Evolutionary conservation across 305 asterid species (phyloP).

Genomic region (Withania somnifera): DNA sequence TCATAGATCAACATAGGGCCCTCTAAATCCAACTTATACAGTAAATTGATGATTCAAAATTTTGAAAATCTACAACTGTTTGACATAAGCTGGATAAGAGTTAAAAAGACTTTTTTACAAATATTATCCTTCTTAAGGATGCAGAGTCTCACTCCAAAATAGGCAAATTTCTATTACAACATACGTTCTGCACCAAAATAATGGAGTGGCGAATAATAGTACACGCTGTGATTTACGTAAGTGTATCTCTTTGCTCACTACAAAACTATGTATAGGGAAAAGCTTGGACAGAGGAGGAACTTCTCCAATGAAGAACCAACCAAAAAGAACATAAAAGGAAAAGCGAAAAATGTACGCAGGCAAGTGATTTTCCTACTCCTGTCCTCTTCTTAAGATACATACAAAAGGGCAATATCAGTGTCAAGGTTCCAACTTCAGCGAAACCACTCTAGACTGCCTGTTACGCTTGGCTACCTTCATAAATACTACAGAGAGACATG

Average conservation of each 20-base stretch:
- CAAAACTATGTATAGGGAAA: conserved; percentile 1
- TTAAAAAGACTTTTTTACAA: too few relatives aligned
- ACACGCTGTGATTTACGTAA: neutral
- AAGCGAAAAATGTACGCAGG: neutral
- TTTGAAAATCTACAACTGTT: neutral
- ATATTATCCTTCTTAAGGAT: neutral
- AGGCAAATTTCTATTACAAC: neutral
- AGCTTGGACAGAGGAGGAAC: neutral
- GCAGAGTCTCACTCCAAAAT: neutral
- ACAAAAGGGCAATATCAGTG: conserved; percentile 17
- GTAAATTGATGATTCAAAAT: neutral
- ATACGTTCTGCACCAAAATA: neutral
- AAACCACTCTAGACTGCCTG: conserved; percentile 88
- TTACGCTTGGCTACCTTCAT: conserved; percentile 70
- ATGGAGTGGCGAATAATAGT: neutral
- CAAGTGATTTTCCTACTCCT: conserved; percentile 12
- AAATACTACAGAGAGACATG: conserved; percentile 62
- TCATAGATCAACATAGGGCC: neutral
- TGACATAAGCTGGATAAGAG: neutral
- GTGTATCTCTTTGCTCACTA: conserved; percentile 5
- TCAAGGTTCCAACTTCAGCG: conserved; percentile 96
- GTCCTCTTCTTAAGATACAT: conserved; percentile 14
- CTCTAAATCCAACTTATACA: neutral
- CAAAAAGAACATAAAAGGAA: neutral
- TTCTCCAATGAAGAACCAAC: conserved; percentile 6